Evolutionary conservation across 139 green algal species (phyloP).

Genomic region (Tetradesmus lagerheimii): DNA sequence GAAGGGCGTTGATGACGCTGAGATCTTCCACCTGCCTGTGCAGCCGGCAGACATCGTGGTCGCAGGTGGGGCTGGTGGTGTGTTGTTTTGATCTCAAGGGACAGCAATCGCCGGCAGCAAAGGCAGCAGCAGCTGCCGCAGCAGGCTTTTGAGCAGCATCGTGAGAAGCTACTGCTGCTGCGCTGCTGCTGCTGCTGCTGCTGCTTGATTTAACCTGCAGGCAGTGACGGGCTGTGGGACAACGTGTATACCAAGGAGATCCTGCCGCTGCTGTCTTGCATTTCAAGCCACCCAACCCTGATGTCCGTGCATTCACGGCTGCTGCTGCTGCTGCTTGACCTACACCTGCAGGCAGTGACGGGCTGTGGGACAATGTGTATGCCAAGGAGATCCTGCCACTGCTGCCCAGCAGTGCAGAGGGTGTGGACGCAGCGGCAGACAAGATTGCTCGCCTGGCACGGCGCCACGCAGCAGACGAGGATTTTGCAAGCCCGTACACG

Average conservation of each 20-base stretch:
- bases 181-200: too few relatives aligned
- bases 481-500: conserved; percentile 85
- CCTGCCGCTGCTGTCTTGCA: conserved; percentile 50
- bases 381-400: conserved; percentile 45
- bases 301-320: background rate
- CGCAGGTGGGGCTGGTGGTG: conserved; percentile 40
- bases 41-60: conserved; percentile 74
- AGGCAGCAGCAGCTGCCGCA: too few relatives aligned
- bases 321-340: background rate
- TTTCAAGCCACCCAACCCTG: background rate
- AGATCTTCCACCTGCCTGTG: conserved; percentile 63
- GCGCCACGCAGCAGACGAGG: conserved; percentile 59
- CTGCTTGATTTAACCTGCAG: background rate
- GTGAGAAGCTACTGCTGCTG: too few relatives aligned
- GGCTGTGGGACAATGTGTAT: conserved; percentile 81
- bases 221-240: background rate
- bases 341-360: conserved; percentile 63
- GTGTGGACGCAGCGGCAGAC: conserved; percentile 56
- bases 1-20: conserved; percentile 64
- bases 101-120: too few relatives aligned
- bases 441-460: conserved; percentile 50
- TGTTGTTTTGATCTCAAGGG: too few relatives aligned
- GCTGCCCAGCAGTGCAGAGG: conserved; percentile 41
- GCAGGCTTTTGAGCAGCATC: too few relatives aligned
- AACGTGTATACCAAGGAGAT: background rate